Evolutionary conservation across 2,329 filamentous ascomycete species (phyloP), one percentile per base, ranked within the genome.

Genomic region (Sporothrix mexicana): DNA sequence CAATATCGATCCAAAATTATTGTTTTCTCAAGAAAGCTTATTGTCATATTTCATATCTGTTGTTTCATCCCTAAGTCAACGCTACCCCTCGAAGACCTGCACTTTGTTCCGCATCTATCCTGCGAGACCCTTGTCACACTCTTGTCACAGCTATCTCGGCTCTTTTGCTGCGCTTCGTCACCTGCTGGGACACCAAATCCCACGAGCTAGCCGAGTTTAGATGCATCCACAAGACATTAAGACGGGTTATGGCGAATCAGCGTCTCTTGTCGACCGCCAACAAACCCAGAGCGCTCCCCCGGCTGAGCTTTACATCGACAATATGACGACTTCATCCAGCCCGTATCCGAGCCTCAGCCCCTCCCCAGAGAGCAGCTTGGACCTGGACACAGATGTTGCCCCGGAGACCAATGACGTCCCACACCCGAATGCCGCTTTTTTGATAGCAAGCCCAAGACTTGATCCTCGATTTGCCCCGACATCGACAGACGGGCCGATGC

Each of bases 291-390:
- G 36, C 36, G 55, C 17, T 8, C 30, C 47, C 17, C 23, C 57
- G 23, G 36, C 45, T 9, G 15, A 62, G 12, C 41, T 15, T 8
- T 20, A 7, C 5, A 15, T 1, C 41, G 25, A 10, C 55, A 72
- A 10, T 25, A 69, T 67, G 62, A 15, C 72, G 6, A 45, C 43
- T 1, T 59, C 20, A 1, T 74, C 72, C 2, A 76, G 75, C 15
- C 72, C 75, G 1, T 76, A 59, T 25, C 75, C 75, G 4, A 75
- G 74, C 41, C 55, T 75, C 23, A 76, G 75, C n/a, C 41, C 75
- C 0, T 73, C 69, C 10, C 55, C 71, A 13, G 61, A 66, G 12
- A 12, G 30, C 23, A 30, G 43, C 30, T 25, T 20, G n/a, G 43
- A 12, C 1, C 10, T 41, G 12, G 57, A 36, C 12, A 15, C 51